Base-by-base conservation (phyloP, 2,329 filamentous ascomycete species). In the Cytospora leucostoma region DNA sequence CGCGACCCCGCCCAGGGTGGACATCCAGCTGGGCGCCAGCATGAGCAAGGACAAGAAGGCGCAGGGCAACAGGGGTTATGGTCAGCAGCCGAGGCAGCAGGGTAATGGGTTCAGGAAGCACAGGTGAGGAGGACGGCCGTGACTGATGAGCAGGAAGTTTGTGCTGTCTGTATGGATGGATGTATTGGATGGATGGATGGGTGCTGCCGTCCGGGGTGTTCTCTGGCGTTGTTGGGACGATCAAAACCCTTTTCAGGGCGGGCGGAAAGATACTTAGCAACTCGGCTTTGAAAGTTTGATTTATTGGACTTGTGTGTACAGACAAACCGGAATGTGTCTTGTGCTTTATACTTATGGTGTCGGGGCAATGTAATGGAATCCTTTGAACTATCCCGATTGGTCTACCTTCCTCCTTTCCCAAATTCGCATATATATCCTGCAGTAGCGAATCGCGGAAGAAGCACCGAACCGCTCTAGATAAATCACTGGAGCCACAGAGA, bases 1-100 rank as follows among this genome's bases (percentile, higher is more conserved):
- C 75, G 77, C 82, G 5, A 85, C 87, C 0, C 91, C 92, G 19
- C 92, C 92, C 3, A 81, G 91, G 61, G 88, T 96, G 44, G 91
- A 96, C 73, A 88, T 96, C 69, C 86, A 86, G 55, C 79, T 96
- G 13, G 91, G 90, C 0, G 87, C 91, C 6, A 90, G 91, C 73
- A 84, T 95, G 86, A 83, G 85, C 71, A 81, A 87, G 68, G 87
- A 89, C 70, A 91, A 91, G 78, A 90, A 90, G 78, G 81, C 78
- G 52, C 74, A 84, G 65, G 82, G 84, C 56, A 86, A 85, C 47
- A 80, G 91, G 71, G 83, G 84, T 12, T 95, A 94, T 72, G 92
- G 92, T 56, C 92, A 89, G 71, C 91, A 96, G 78, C 89, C 89
- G 32, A 82, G 80, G 71, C 89, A 91, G 76, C 57, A 66, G 58